Evolutionary conservation across 495 filamentous ascomycete genomes (phyloP).

Genomic region (Podospora pseudocomata): DNA sequence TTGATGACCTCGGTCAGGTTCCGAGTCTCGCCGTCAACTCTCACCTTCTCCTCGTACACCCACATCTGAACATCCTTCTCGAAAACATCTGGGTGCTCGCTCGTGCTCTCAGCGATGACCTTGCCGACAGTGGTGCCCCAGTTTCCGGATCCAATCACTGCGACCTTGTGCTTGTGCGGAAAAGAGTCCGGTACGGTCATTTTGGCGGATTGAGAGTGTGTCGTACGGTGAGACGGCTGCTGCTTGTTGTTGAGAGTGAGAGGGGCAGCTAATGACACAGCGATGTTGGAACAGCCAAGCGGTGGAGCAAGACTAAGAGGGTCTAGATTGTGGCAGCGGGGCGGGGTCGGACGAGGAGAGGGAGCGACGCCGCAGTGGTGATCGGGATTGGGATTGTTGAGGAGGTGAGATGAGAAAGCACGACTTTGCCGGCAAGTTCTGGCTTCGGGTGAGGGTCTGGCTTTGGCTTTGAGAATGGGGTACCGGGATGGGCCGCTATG

Average conservation of each 20-base stretch:
- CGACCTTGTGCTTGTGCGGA: slow-evolving; percentile 82
- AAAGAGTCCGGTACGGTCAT: slow-evolving; percentile 37
- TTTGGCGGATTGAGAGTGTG: slow-evolving; percentile 22
- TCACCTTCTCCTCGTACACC: slow-evolving; percentile 87
- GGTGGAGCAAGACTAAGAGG: not conserved
- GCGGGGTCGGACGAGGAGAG: slow-evolving; percentile 1
- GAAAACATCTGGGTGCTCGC: slow-evolving; percentile 71
- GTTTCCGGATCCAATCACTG: slow-evolving; percentile 92
- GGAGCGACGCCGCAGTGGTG: not conserved
- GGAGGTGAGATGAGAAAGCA: slow-evolving; percentile 12
- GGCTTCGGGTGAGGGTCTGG: slow-evolving; percentile 7
- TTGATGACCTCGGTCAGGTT: slow-evolving; percentile 94
- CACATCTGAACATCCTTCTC: slow-evolving; percentile 93
- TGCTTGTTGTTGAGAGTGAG: not conserved
- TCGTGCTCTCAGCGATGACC: slow-evolving; percentile 89
- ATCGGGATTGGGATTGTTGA: no score
- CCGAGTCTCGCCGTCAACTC: slow-evolving; percentile 55
- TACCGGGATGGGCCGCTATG: slow-evolving; percentile 15
- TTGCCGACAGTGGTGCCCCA: slow-evolving; percentile 98
- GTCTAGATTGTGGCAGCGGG: not conserved
- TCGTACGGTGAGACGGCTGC: not conserved
- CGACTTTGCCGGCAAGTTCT: slow-evolving; percentile 13
- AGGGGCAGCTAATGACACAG: not conserved
- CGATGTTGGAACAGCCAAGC: not conserved
- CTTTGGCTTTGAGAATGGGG: slow-evolving; percentile 11